Conservation (phyloP, 495 filamentous ascomycete species). For the Entonaema liquescens region DNA sequence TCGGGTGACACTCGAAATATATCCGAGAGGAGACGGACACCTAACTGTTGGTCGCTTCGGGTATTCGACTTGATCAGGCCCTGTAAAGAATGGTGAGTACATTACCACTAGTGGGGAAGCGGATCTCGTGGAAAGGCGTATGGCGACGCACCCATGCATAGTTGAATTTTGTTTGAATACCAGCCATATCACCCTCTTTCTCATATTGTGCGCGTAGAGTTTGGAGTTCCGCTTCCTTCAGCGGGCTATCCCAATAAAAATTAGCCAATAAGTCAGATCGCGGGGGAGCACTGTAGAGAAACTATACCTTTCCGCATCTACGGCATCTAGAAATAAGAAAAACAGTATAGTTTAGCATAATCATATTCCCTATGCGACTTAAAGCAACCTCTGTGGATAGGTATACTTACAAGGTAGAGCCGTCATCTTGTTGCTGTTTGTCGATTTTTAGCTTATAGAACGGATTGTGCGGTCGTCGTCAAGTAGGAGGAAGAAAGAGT, state of each 20-base stretch:
- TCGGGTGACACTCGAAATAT: constrained; percentile 94
- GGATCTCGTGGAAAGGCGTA: background rate
- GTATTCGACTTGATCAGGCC: constrained; percentile 91
- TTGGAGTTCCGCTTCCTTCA: constrained; percentile 88
- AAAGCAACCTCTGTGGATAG: constrained; percentile 4
- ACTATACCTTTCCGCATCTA: constrained; percentile 91
- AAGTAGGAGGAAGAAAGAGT: background rate
- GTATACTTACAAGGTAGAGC: constrained; percentile 75
- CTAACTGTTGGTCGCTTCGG: constrained; percentile 90
- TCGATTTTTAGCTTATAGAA: background rate
- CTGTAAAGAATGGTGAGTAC: constrained; percentile 52
- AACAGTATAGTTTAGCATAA: constrained; percentile 27
- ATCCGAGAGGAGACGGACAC: constrained; percentile 91
- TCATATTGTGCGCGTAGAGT: constrained; percentile 94
- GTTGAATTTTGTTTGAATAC: constrained; percentile 99
- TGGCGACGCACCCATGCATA: constrained; percentile 83
- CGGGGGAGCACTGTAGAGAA: background rate
- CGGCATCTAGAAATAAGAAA: constrained; percentile 73
- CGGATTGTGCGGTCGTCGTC: background rate
- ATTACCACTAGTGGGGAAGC: background rate
- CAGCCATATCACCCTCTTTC: constrained; percentile 94
- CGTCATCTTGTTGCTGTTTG: constrained; percentile 58
- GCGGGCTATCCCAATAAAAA: constrained; percentile 64
- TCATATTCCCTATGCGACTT: background rate
- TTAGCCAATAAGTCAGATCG: constrained; percentile 8